Base-by-base conservation (phyloP, 2,329 filamentous ascomycete genomes). In the Penicillium sp. region DNA sequence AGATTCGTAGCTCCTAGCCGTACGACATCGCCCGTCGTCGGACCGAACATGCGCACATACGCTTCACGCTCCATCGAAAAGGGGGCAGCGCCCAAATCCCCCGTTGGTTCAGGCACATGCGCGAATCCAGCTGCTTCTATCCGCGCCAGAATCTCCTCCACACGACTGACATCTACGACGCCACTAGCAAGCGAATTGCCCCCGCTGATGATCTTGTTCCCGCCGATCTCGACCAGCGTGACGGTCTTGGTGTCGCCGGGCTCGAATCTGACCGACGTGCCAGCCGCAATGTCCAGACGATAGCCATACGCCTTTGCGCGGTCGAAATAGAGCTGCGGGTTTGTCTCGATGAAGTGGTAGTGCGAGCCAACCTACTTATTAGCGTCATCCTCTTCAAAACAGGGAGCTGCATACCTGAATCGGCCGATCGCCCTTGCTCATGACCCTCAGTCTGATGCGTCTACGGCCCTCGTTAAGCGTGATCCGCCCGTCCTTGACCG, bases 331-430 rank as follows among this genome's bases (percentile, higher is more conserved):
- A 97, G 81, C 71, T 90, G 84, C 0, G 91, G 90, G 73, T 97
- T 97, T n/a, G 86, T 88, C 77, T 97, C 93, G 67, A 96, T 85
- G 71, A 97, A 96, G 74, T 97, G 93, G 72, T 96, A 97, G 74
- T 97, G 93, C 30, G 91, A 96, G 30, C 93, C 93, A 59, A 90
- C 81, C 82, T 86, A n/a, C n/a, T n/a, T n/a, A n/a, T n/a, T n/a
- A n/a, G n/a, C n/a, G n/a, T n/a, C n/a, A n/a, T 26, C 11, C 9
- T 33, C 5, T 5, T 35, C 8, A 9, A 21, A 9, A 2, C 9
- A 23, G 16, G 8, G 43, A 9, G 3, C 3, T 8, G 16, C 71
- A 43, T 70, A 92, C 88, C 79, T 97, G 92, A 59, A 97, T 88
- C 1, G 93, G 93, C 30, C 93, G 80, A 72, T 97, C 93, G 6